phyloP scores from a whole-genome alignment of 2,329 filamentous ascomycete species.

The Penicillium sp. region DNA sequence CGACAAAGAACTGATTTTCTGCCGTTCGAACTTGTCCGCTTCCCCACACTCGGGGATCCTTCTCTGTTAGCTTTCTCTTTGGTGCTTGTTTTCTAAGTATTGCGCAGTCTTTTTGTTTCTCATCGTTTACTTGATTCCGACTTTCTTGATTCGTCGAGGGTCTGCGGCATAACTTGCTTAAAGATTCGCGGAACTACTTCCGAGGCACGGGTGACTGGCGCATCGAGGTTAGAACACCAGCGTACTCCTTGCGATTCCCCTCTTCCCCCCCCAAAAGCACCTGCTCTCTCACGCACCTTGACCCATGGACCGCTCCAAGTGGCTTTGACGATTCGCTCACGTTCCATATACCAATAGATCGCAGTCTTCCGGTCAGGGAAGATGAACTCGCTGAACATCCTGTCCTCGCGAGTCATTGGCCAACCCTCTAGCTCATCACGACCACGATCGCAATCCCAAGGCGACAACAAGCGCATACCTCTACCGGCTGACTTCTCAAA shows the following conservation, averaged over 20 bases:
- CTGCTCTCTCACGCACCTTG: constrained; percentile 2
- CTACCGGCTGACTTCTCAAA: constrained; percentile 37
- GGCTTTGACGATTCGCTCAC: constrained; percentile 22
- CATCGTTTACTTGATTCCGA: background rate
- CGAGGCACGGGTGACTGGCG: constrained; percentile 40
- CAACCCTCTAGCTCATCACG: constrained; percentile 56
- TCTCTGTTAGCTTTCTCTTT: constrained; percentile 10
- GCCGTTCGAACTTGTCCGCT: constrained; percentile 28
- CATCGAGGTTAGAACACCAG: constrained; percentile 39
- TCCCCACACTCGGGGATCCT: constrained; percentile 27
- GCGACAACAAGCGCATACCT: constrained; percentile 42
- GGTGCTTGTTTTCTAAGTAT: background rate
- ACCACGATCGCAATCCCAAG: constrained; percentile 57
- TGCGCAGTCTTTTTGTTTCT: constrained; percentile 9
- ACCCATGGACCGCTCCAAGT: constrained; percentile 14
- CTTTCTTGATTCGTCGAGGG: background rate
- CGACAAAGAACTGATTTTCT: constrained; percentile 28
- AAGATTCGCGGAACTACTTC: constrained; percentile 22
- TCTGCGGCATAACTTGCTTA: constrained; percentile 10
- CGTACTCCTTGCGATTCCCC: constrained; percentile 20
- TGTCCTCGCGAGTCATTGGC: constrained; percentile 78
- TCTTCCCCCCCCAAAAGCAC: constrained; percentile 14
- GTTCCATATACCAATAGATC: constrained; percentile 29
- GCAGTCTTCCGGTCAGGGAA: constrained; percentile 53
- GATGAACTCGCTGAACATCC: constrained; percentile 97